Conservation (phyloP, 768 basidiomycete genomes). For the Daedaleopsis sinensis region DNA sequence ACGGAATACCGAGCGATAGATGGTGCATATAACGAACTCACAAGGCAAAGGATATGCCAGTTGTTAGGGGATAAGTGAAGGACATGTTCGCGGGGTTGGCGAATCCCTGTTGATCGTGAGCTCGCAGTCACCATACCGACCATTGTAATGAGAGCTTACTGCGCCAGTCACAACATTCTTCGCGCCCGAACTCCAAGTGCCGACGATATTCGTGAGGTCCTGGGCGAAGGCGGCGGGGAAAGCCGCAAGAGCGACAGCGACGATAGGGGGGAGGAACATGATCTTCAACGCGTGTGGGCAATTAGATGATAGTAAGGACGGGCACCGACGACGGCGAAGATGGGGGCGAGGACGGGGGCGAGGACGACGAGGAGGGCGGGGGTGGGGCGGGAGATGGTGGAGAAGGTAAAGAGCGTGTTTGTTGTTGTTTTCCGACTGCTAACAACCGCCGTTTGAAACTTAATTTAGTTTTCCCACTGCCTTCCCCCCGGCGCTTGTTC, state of each 20-base stretch:
- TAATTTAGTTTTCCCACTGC: too few relatives aligned
- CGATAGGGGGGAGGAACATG: slow-evolving; percentile 21
- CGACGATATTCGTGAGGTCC: slow-evolving; percentile 65
- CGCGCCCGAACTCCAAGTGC: slow-evolving; percentile 88
- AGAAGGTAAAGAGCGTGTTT: slow-evolving; percentile 29
- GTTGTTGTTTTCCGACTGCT: slow-evolving; percentile 22
- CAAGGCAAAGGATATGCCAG: slow-evolving; percentile 91
- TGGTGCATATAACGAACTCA: slow-evolving; percentile 42
- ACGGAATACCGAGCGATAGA: neutral
- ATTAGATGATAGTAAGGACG: slow-evolving; percentile 26
- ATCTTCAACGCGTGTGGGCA: slow-evolving; percentile 14
- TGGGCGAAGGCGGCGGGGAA: slow-evolving; percentile 36
- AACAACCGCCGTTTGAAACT: slow-evolving; percentile 4
- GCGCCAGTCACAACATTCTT: slow-evolving; percentile 77
- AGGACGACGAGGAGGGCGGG: slow-evolving; percentile 11
- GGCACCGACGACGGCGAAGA: slow-evolving; percentile 18
- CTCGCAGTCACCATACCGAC: neutral
- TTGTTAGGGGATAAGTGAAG: slow-evolving; percentile 83
- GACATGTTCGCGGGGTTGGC: slow-evolving; percentile 81
- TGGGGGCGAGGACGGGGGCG: slow-evolving; percentile 8
- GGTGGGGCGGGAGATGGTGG: slow-evolving; percentile 22
- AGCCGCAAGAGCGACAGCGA: slow-evolving; percentile 32
- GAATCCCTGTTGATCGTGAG: slow-evolving; percentile 58
- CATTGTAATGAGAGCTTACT: slow-evolving; percentile 53
- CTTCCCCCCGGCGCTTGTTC: too few relatives aligned